Base-by-base conservation (phyloP, 2,329 filamentous ascomycete species). In the Trichophyton schoenleinii region DNA sequence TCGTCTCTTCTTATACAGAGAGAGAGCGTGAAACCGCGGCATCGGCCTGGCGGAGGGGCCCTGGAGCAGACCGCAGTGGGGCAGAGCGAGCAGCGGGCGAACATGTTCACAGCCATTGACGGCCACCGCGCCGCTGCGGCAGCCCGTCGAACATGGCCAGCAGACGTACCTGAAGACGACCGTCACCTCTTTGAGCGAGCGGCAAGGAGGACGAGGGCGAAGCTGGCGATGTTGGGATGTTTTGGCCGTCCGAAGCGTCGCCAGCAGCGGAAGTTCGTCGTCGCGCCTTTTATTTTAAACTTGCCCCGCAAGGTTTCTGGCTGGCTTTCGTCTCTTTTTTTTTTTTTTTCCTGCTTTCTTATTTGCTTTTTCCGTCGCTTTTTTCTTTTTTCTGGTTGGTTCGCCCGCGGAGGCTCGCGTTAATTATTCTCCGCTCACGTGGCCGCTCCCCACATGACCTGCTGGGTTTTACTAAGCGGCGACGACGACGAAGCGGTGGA, bases 341-440 rank as follows among this genome's bases (percentile, higher is more conserved):
- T 31, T 34, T 42, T 25, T 11, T 25, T 25, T 28, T 25, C 18
- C 20, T 15, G 5, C 7, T 57, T 31, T 18, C 13, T 57, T 38
- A 11, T 15, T n/a, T 28, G 28, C 28, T 31, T 31, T 31, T 31
- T 31, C 28, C 5, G 28, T 31, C 28, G 28, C 28, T 31, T 15
- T n/a, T 57, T 31, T 18, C 13, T 57, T 38, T 38, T 15, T n/a
- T 28, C 36, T 31, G 15, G 7, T 57, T 38, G 18, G 18, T 8
- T 31, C 31, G 34, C 36, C 38, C 55, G 15, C 13, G 38, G 28
- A 31, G 28, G 38, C 55, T 31, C 55, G 55, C 34, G 55, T 36
- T 58, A 58, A 58, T 36, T 58, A 58, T 58, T 58, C 38, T 58
- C 57, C 57, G 58, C 36, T 52, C 46, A 52, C 46, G 46, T 52